Evolutionary conservation across 2,329 filamentous ascomycete species (phyloP).

Genomic region (Pyrenophora tritici-repentis): DNA sequence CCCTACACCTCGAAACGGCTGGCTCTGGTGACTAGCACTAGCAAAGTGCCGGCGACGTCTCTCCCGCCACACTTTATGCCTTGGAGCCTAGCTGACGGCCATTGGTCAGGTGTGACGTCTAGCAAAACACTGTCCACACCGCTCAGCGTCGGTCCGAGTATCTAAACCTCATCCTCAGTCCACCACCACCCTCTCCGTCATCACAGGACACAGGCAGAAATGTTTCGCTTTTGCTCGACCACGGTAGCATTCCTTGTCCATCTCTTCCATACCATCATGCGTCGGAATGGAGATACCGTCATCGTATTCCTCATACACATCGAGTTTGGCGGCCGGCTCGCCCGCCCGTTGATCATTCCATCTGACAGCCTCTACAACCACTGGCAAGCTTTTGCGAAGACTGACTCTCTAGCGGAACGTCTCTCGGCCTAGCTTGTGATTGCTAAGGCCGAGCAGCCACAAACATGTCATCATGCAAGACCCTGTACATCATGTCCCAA

Average conservation of each 20-base stretch:
- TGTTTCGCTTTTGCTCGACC: constrained; percentile 28
- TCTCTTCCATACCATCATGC: constrained; percentile 18
- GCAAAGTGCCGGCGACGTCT: constrained; percentile 3
- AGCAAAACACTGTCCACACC: constrained; percentile 24
- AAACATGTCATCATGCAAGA: constrained; percentile 26
- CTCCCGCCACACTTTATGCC: constrained; percentile 15
- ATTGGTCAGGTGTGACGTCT: constrained; percentile 19
- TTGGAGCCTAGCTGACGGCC: not conserved
- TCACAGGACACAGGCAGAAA: constrained; percentile 11
- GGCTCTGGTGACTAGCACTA: not conserved
- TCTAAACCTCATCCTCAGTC: not conserved
- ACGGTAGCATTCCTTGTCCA: constrained; percentile 26
- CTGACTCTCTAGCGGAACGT: constrained; percentile 7
- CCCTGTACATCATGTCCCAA: constrained; percentile 29
- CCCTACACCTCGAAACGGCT: not conserved
- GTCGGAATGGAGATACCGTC: constrained; percentile 10
- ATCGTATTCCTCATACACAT: constrained; percentile 4
- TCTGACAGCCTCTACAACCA: constrained; percentile 3
- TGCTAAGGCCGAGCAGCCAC: constrained; percentile 4
- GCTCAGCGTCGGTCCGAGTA: constrained; percentile 19
- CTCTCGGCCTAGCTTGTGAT: constrained; percentile 13
- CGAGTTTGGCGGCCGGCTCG: constrained; percentile 3
- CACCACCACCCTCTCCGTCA: too few species aligned
- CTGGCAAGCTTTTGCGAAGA: not conserved
- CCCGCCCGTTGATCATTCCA: not conserved